These are phyloP conservation scores for Candida ascalaphidarum DNA, from an alignment of 805 yeast genomes.

Conservation along the genomic window DNA sequence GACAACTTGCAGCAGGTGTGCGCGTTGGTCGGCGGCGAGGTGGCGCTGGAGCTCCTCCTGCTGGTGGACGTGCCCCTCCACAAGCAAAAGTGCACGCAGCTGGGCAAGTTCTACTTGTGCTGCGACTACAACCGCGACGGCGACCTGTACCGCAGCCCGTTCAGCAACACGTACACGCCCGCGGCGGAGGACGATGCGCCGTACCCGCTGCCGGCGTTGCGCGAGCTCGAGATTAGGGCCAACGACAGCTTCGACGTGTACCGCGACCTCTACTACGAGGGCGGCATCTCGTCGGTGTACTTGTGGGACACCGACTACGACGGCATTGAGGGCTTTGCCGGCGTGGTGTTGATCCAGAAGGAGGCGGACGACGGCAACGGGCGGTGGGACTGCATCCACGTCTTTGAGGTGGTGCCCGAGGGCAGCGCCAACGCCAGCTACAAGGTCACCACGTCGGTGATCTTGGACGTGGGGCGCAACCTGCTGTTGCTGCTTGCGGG, in stretches of 20 bases:
- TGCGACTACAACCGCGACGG: slow-evolving; percentile 96
- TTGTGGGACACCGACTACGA: slow-evolving; percentile 81
- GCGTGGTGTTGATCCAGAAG: slow-evolving; percentile 82
- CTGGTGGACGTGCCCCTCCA: slow-evolving; percentile 81
- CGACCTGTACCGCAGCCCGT: slow-evolving; percentile 86
- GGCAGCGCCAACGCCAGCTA: slow-evolving; percentile 37
- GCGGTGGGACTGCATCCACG: slow-evolving; percentile 92
- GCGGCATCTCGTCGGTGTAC: slow-evolving; percentile 84
- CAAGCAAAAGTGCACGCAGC: slow-evolving; percentile 37
- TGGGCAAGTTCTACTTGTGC: slow-evolving; percentile 65
- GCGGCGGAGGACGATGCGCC: slow-evolving; percentile 40
- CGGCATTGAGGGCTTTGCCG: slow-evolving; percentile 65
- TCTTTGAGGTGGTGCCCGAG: slow-evolving; percentile 59
- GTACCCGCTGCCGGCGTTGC: slow-evolving; percentile 55
- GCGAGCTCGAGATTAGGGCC: slow-evolving; percentile 71
- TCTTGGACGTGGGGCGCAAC: slow-evolving; percentile 50
- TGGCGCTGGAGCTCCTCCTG: slow-evolving; percentile 82
- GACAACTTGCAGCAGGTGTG: slow-evolving; percentile 39
- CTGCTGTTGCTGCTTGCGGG: slow-evolving; percentile 55
- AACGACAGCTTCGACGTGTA: slow-evolving; percentile 90
- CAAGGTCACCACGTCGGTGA: slow-evolving; percentile 80
- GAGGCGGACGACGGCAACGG: slow-evolving; percentile 42
- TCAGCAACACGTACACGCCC: slow-evolving; percentile 71
- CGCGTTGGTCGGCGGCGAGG: slow-evolving; percentile 36
- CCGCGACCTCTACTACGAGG: slow-evolving; percentile 90